Evolutionary conservation across 108 stramenopile species (phyloP).

Genomic region (Skeletonema marinoi): DNA sequence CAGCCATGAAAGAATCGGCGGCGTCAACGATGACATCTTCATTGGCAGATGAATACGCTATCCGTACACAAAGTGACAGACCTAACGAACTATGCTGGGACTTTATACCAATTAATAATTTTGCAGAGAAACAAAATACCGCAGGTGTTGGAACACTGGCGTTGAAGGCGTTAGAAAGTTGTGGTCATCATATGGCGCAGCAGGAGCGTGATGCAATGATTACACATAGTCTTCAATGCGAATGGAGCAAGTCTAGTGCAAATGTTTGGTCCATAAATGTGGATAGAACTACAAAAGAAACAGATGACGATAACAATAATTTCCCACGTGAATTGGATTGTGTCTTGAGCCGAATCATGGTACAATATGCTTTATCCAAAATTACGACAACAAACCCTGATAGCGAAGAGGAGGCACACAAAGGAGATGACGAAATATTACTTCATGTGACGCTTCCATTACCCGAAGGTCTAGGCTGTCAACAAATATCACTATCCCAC

Average conservation of each 20-base stretch:
- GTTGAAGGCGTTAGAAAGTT: background rate
- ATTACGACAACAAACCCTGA: background rate
- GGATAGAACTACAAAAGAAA: background rate
- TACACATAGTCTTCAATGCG: background rate
- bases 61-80: background rate
- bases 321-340: slow-evolving; percentile 20
- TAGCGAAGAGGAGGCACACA: background rate
- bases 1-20: background rate
- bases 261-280: slow-evolving; percentile 1
- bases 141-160: background rate
- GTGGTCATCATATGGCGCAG: background rate
- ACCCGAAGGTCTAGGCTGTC: background rate
- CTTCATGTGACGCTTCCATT: slow-evolving; percentile 23
- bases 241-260: background rate
- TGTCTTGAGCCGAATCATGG: slow-evolving; percentile 33
- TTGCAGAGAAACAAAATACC: background rate
- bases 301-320: background rate
- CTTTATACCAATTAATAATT: background rate
- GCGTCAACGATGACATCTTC: background rate
- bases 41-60: slow-evolving; percentile 2
- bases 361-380: slow-evolving; percentile 15
- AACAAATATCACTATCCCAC: background rate
- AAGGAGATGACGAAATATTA: background rate
- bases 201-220: background rate
- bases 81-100: background rate